phyloP scores from a whole-genome alignment of 2,329 filamentous ascomycete species.

The Cadophora malorum region DNA sequence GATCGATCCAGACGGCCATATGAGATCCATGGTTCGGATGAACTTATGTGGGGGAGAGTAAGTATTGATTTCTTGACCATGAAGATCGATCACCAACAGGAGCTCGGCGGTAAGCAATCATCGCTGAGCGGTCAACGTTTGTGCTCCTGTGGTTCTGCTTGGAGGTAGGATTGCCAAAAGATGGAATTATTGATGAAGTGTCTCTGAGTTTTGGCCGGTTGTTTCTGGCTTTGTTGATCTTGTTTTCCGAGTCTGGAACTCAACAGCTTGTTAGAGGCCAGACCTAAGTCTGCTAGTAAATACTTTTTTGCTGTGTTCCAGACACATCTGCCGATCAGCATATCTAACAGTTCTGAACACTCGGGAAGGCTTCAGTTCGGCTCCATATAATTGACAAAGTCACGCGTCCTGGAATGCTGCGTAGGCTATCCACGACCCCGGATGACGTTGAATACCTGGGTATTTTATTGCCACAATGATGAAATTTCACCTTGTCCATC shows the following conservation, averaged over 20 bases:
- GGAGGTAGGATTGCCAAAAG: neutral
- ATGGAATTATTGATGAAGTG: neutral
- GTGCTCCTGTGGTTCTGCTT: neutral
- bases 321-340: neutral
- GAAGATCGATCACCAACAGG: conserved; percentile 9
- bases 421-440: neutral
- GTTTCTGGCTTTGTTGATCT: neutral
- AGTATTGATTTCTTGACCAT: conserved; percentile 6
- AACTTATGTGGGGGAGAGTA: conserved; percentile 2
- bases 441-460: neutral
- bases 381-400: neutral
- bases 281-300: neutral
- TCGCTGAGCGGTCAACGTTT: neutral
- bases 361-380: neutral
- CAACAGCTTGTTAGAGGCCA: neutral
- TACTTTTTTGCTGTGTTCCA: neutral
- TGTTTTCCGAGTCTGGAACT: neutral
- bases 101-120: conserved; percentile 1
- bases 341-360: neutral
- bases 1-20: neutral
- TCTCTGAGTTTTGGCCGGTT: neutral
- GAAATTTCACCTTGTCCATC: neutral
- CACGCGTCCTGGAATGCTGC: neutral
- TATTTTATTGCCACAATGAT: conserved; percentile 4
- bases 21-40: neutral